Base-by-base conservation (phyloP, 495 filamentous ascomycete genomes). In the Hypoxylon cercidicola region DNA sequence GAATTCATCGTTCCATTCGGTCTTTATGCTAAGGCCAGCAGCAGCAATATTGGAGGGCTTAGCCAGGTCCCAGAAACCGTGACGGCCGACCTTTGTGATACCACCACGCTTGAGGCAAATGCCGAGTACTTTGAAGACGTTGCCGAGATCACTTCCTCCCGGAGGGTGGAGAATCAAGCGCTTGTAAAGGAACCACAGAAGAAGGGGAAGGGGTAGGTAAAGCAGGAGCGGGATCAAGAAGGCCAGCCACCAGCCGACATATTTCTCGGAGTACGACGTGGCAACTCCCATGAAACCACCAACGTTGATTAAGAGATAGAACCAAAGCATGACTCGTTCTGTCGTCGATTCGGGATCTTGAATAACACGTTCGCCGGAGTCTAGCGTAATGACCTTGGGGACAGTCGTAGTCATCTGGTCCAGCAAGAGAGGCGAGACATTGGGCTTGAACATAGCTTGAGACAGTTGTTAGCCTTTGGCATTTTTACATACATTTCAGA, bases 241-340 rank as follows among this genome's bases (percentile, higher is more conserved):
- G n/a, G 86, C 78, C 23, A 81, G 70, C 88, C 88, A 93, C 82
- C 89, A 92, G 50, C 86, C 89, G 23, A 88, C 79, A 66, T 80
- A 81, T 52, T 80, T 81, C 65, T 80, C 79, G 9, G 78, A 73
- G 57, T 81, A 81, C 2, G 78, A 71, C 4, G 79, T 81, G 3
- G 79, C 78, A 28, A 80, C 74, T 87, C 81, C 61, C 85, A 81
- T 61, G 82, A 88, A 65, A 86, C 85, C 50, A 82, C 82, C 84
- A 55, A 96, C 64, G 78, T 97, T 85, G 65, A 83, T 84, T 62
- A 84, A 79, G 69, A 85, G 84, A 62, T 88, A 89, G 66, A 84
- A 89, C 70, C 86, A 83, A 37, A 87, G 83, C 78, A 87, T 87
- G n/a, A 87, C 82, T 8, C 81, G 81, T 66, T 86, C 84, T 4